These are phyloP conservation scores for Didymella lethalis DNA, from an alignment of 2,329 filamentous ascomycete species.

Conservation along the genomic window DNA sequence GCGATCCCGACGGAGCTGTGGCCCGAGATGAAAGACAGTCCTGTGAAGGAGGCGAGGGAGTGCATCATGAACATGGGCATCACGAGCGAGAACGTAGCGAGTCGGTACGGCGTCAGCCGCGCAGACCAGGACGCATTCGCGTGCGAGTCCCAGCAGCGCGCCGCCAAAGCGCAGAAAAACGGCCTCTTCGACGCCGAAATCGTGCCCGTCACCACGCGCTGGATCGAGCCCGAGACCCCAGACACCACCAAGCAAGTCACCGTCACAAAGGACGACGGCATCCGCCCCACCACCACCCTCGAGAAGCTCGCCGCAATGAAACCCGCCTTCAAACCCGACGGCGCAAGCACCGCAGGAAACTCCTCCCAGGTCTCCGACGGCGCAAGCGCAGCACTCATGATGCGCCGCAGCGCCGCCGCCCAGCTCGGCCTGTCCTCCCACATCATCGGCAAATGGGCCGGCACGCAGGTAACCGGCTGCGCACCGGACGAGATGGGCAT, in stretches of 20 bases:
- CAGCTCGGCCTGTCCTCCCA: constrained; percentile 71
- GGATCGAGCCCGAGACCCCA: constrained; percentile 66
- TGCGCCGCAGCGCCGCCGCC: constrained; percentile 81
- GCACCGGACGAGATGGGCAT: constrained; percentile 93
- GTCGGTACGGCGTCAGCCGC: constrained; percentile 74
- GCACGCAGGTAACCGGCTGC: constrained; percentile 77
- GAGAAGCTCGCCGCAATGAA: constrained; percentile 82
- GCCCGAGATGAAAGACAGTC: constrained; percentile 72
- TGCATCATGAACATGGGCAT: constrained; percentile 95
- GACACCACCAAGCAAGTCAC: constrained; percentile 65
- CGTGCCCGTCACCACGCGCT: constrained; percentile 77
- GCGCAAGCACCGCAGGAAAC: constrained; percentile 86
- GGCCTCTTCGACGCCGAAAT: constrained; percentile 82
- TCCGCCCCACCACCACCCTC: constrained; percentile 70
- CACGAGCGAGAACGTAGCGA: constrained; percentile 87
- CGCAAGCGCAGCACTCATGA: constrained; percentile 82
- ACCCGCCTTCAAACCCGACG: constrained; percentile 80
- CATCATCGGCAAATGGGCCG: constrained; percentile 86
- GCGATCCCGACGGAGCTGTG: constrained; percentile 87
- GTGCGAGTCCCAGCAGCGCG: constrained; percentile 75
- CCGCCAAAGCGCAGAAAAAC: constrained; percentile 70
- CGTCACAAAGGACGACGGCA: constrained; percentile 82
- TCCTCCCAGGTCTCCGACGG: constrained; percentile 86
- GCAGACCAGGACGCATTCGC: constrained; percentile 86
- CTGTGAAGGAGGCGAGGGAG: constrained; percentile 74